Evolutionary conservation across 2,329 filamentous ascomycete species (phyloP).

Genomic region (Diplodia scrobiculata): DNA sequence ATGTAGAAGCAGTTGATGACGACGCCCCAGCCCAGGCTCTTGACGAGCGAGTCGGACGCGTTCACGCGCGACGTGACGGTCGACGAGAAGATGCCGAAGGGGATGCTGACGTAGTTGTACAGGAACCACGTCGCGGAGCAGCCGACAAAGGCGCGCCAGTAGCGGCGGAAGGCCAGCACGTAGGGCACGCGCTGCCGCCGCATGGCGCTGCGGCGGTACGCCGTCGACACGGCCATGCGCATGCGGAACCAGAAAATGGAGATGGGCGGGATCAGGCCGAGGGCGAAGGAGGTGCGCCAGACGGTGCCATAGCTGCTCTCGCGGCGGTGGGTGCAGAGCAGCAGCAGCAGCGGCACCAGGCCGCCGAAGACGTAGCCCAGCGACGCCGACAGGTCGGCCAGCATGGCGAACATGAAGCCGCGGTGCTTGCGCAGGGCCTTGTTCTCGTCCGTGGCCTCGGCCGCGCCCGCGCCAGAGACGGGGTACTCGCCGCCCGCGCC

Average conservation of each 20-base stretch:
- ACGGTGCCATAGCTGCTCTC: conserved; percentile 48
- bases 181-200: conserved; percentile 50
- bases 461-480: conserved; percentile 52
- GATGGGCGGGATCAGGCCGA: conserved; percentile 55
- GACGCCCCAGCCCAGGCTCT: conserved; percentile 36
- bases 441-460: conserved; percentile 58
- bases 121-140: conserved; percentile 55
- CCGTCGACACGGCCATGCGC: conserved; percentile 56
- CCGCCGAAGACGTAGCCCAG: conserved; percentile 57
- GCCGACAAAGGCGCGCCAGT: conserved; percentile 56
- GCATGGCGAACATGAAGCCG: conserved; percentile 61
- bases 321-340: conserved; percentile 53
- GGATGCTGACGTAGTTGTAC: conserved; percentile 59
- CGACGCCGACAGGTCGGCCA: conserved; percentile 55
- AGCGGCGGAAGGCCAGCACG: conserved; percentile 51
- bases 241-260: conserved; percentile 58
- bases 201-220: conserved; percentile 53
- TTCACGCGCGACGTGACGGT: conserved; percentile 48
- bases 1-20: conserved; percentile 37
- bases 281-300: conserved; percentile 56
- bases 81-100: conserved; percentile 59
- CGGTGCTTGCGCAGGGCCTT: conserved; percentile 50
- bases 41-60: conserved; percentile 34
- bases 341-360: conserved; percentile 54
- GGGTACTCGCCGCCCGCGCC: conserved; percentile 56